Percentiles rank a stretch among this genome's conserved stretches.
Evolutionary conservation across 257 asterid genomes (phyloP).

Genomic region (Leonotis leonurus): DNA sequence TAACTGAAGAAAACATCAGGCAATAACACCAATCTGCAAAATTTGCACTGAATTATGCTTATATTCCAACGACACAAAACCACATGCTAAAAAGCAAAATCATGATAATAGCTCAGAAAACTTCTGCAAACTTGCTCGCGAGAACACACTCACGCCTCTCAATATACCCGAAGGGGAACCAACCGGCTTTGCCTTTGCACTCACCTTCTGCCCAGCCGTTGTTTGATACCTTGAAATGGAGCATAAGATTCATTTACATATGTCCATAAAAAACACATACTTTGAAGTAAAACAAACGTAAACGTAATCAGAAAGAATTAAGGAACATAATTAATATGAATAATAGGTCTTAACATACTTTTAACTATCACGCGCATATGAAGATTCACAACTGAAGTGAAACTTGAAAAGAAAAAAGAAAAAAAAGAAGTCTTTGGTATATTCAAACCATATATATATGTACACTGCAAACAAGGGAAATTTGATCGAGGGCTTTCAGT

Average conservation of each 20-base stretch:
- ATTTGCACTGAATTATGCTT: no score
- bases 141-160: constrained; percentile 96
- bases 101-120: constrained; percentile 34
- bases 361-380: no score
- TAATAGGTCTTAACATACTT: no score
- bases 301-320: no score
- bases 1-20: constrained; percentile 14
- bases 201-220: constrained; percentile 99
- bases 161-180: constrained; percentile 90
- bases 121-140: constrained; percentile 94
- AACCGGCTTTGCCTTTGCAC: constrained; percentile 96
- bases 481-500: no score
- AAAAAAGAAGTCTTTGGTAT: no score
- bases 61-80: constrained; percentile 8
- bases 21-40: constrained; percentile 13
- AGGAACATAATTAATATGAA: no score
- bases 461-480: not conserved
- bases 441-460: not conserved
- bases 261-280: not conserved
- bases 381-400: no score
- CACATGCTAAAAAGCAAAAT: not conserved
- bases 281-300: not conserved
- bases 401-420: no score
- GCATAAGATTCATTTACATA: constrained; percentile 3
- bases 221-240: constrained; percentile 60